Conservation (phyloP, 2,329 filamentous ascomycete species). For the Dothistroma pini region DNA sequence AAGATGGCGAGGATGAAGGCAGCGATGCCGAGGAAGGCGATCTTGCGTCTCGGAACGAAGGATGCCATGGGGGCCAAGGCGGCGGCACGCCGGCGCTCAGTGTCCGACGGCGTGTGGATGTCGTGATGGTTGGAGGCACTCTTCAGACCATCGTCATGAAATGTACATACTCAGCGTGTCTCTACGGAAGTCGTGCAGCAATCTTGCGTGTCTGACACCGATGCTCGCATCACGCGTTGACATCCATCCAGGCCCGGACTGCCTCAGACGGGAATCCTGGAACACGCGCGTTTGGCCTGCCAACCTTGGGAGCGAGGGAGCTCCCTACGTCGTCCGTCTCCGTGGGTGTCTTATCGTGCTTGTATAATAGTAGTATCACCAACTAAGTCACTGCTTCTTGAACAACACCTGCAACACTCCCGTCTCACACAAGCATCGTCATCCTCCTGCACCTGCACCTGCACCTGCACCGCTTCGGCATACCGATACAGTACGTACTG, state of each 20-base stretch:
- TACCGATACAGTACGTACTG: not conserved
- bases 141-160: not conserved
- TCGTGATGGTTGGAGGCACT: not conserved
- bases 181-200: not conserved
- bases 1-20: slow-evolving; percentile 32
- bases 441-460: not conserved
- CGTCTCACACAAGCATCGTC: not conserved
- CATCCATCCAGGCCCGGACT: not conserved
- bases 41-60: slow-evolving; percentile 36
- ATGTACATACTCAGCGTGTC: not conserved
- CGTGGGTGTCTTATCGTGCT: not conserved
- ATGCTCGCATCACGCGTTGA: not conserved
- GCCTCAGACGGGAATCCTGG: not conserved
- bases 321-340: not conserved
- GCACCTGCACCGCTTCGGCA: not conserved
- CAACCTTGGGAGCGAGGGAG: not conserved
- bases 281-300: not conserved
- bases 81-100: not conserved
- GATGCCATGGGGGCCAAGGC: not conserved
- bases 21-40: slow-evolving; percentile 37
- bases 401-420: not conserved
- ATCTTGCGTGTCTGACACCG: not conserved
- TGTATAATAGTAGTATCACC: too few relatives aligned
- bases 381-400: not conserved
- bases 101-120: not conserved